phyloP scores from a whole-genome alignment of 2,329 filamentous ascomycete species.

The Metarhizium guizhouense region DNA sequence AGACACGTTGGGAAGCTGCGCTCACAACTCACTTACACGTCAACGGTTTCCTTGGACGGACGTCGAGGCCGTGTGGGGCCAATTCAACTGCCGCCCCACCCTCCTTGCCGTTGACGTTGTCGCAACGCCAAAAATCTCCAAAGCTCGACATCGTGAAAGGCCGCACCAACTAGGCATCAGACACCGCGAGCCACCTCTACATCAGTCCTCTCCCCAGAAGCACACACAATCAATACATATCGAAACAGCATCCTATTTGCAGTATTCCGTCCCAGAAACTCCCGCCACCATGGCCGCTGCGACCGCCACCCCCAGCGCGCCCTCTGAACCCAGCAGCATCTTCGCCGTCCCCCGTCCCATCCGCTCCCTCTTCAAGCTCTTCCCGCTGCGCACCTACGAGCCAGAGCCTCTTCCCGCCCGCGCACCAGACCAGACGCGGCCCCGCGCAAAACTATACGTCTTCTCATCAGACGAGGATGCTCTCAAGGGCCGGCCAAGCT shows the following conservation, averaged over 20 bases:
- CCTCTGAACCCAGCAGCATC: conserved; percentile 22
- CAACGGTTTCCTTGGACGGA: no score
- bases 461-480: conserved; percentile 64
- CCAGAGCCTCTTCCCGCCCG: conserved; percentile 65
- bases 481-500: conserved; percentile 57
- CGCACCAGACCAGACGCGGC: conserved; percentile 30
- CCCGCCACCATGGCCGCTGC: conserved; percentile 5
- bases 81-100: neutral
- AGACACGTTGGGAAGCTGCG: no score
- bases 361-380: conserved; percentile 73
- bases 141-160: conserved; percentile 39
- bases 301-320: neutral
- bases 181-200: no score
- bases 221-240: no score
- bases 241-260: no score
- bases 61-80: no score
- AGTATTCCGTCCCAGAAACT: no score
- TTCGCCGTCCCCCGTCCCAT: conserved; percentile 64
- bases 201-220: no score
- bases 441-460: conserved; percentile 58
- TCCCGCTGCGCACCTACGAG: conserved; percentile 70
- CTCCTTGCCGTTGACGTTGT: neutral
- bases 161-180: no score
- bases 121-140: conserved; percentile 10
- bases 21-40: no score